Evolutionary conservation across 805 yeast species (phyloP).

Genomic region (Monosporozyma yasuniensis): DNA sequence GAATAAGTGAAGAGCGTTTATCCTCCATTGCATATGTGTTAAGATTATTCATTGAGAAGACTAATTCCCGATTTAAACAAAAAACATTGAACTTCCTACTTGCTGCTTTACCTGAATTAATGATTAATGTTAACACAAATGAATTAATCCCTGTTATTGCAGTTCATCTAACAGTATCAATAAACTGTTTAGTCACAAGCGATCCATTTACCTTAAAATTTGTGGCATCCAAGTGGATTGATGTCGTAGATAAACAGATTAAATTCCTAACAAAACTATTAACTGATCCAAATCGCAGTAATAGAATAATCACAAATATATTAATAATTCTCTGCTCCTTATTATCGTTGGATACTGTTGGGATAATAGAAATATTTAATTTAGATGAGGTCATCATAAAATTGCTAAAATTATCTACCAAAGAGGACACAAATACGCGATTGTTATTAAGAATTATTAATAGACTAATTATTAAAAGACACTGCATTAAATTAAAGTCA

Average conservation of each 20-base stretch:
- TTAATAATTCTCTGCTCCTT: neutral
- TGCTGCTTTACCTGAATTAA: constrained; percentile 19
- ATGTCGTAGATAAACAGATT: constrained; percentile 12
- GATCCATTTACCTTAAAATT: constrained; percentile 19
- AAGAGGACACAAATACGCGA: constrained; percentile 28
- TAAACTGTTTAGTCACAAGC: constrained; percentile 14
- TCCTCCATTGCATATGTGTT: constrained; percentile 21
- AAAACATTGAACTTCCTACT: constrained; percentile 20
- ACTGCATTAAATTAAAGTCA: constrained; percentile 33
- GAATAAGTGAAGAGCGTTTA: constrained; percentile 25
- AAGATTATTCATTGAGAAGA: constrained; percentile 25
- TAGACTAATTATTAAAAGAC: constrained; percentile 34
- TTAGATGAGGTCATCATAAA: constrained; percentile 10
- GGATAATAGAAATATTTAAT: constrained; percentile 13
- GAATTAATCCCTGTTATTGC: constrained; percentile 15
- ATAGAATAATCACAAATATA: constrained; percentile 25
- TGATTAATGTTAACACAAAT: constrained; percentile 9
- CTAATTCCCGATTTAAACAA: constrained; percentile 17
- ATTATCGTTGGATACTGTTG: constrained; percentile 16
- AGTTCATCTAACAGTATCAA: constrained; percentile 19
- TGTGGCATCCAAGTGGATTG: constrained; percentile 20
- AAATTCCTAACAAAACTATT: constrained; percentile 10
- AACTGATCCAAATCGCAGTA: constrained; percentile 10
- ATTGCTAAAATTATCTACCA: constrained; percentile 17
- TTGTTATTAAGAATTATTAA: constrained; percentile 38